Base-by-base conservation (phyloP, 306 rosid species). In the Fragaria vesca region DNA sequence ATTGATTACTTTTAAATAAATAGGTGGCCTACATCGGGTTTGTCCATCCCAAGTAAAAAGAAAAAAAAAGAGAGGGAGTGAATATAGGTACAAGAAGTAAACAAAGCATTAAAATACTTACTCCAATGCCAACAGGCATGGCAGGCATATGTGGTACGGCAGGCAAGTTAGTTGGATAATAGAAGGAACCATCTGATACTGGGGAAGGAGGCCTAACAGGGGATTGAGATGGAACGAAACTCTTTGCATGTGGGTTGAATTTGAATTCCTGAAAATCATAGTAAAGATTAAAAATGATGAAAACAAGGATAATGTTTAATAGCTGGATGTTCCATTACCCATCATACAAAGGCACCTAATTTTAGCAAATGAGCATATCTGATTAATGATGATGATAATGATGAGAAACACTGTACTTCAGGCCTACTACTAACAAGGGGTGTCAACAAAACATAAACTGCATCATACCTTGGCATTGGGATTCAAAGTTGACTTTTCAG, bases 181-280 rank as follows among this genome's bases (percentile, higher is more conserved):
- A 95, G 84, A 87, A 91, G 69, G 97, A 87, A 69, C 93, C 87
- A 81, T 95, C 99, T 67, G 94, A 77, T 69, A 82, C 97, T 0
- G 97, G 99, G 74, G 99, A 92, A 26, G 83, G 93, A 67, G 93
- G 90, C 89, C 99, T 89, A 75, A 85, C 90, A 60, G 94, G 91
- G 38, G 87, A 13, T 81, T 83, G 93, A 55, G 91, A 86, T 69
- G 99, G 99, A 54, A 86, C 17, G 47, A 90, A 95, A 86, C 93
- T 92, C 94, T 91, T 95, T 11, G 99, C 99, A 85, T 93, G 86
- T 46, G 99, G 97, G 82, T 95, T 95, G 85, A 92, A 87, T 85
- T 79, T 95, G 83, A 95, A 95, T 77, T 95, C 99, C 99, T 95
- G 81, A 81, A 18, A 79, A 81, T 6, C 81, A 68, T n/a, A 55